Conservation (phyloP, 2,329 filamentous ascomycete species). For the Didymella arachidicola region DNA sequence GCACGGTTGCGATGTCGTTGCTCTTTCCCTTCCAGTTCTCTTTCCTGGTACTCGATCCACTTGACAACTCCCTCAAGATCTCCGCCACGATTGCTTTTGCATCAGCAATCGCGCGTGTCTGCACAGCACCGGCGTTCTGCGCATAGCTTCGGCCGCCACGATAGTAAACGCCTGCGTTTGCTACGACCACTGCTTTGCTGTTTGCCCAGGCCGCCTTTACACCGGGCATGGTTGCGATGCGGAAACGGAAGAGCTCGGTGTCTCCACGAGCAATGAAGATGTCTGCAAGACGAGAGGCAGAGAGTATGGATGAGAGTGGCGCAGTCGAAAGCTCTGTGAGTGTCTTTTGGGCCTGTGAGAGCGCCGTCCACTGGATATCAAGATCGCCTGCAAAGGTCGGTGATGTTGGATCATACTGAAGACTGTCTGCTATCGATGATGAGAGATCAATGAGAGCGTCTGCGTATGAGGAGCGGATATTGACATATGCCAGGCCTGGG, state of each 20-base stretch:
- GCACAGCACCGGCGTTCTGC: slow-evolving; percentile 37
- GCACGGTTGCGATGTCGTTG: slow-evolving; percentile 53
- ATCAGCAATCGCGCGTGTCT: slow-evolving; percentile 55
- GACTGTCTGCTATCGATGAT: slow-evolving; percentile 52
- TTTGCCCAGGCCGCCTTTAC: slow-evolving; percentile 44
- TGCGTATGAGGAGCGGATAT: slow-evolving; percentile 62
- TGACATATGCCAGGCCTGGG: slow-evolving; percentile 60
- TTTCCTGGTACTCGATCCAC: slow-evolving; percentile 46
- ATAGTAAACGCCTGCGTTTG: slow-evolving; percentile 52
- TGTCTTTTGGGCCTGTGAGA: slow-evolving; percentile 41
- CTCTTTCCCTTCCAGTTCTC: slow-evolving; percentile 51
- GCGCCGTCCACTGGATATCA: slow-evolving; percentile 45
- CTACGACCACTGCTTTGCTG: slow-evolving; percentile 45
- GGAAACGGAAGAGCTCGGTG: slow-evolving; percentile 46
- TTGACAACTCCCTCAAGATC: slow-evolving; percentile 54
- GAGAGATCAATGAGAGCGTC: slow-evolving; percentile 65
- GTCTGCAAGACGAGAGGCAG: slow-evolving; percentile 39
- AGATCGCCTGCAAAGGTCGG: slow-evolving; percentile 27
- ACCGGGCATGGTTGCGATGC: slow-evolving; percentile 30
- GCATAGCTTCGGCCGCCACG: slow-evolving; percentile 45
- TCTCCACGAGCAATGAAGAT: slow-evolving; percentile 47
- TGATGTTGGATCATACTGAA: slow-evolving; percentile 25
- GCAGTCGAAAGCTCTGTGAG: slow-evolving; percentile 37
- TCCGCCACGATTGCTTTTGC: slow-evolving; percentile 60
- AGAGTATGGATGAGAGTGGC: slow-evolving; percentile 27